These are phyloP conservation scores for Astragalus glycyphyllos DNA, from an alignment of 306 rosid genomes.

Conservation along the genomic window DNA sequence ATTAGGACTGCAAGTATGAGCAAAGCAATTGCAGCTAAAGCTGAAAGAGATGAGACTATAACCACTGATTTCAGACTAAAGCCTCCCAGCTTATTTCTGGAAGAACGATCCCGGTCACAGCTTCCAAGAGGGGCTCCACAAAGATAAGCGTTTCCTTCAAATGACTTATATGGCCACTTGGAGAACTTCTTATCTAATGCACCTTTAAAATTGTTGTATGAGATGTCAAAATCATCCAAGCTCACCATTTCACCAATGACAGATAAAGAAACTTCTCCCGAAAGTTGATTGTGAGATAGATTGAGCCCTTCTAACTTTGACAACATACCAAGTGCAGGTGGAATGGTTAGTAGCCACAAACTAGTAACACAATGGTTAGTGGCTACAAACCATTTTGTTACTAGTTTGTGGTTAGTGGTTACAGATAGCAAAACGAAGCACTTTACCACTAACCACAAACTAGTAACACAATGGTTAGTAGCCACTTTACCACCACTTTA, in stretches of 20 bases:
- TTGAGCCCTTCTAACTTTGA: constrained; percentile 78
- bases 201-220: constrained; percentile 78
- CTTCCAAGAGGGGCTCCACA: constrained; percentile 73
- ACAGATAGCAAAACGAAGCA: too few species aligned
- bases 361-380: too few species aligned
- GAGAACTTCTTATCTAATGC: constrained; percentile 63
- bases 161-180: constrained; percentile 63
- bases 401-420: too few species aligned
- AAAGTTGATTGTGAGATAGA: constrained; percentile 82
- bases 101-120: constrained; percentile 39
- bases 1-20: constrained; percentile 49
- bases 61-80: constrained; percentile 53
- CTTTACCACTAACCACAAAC: too few species aligned
- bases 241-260: constrained; percentile 72
- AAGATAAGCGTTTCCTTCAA: constrained; percentile 65
- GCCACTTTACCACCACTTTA: too few species aligned
- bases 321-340: constrained; percentile 56
- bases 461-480: too few species aligned
- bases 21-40: constrained; percentile 64
- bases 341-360: too few species aligned
- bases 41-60: constrained; percentile 61
- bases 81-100: constrained; percentile 37
- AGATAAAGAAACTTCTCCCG: constrained; percentile 67
- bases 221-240: constrained; percentile 74
- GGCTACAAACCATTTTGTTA: too few species aligned